Conservation (phyloP, 345 rosid species). For the Theobroma cacao region DNA sequence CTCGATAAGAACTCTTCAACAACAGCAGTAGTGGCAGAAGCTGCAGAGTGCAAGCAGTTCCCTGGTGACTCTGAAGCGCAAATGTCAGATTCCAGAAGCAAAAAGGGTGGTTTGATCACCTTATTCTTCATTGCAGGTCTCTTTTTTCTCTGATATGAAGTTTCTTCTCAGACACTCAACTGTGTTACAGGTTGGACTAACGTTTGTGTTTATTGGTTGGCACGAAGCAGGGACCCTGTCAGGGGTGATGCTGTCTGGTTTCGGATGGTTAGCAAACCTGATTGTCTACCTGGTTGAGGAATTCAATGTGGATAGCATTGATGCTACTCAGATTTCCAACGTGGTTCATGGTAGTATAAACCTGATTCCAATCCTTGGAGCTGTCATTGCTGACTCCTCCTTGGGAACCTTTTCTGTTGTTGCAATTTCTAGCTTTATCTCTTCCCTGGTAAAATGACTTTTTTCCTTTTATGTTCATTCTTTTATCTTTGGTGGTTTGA, state of each 20-base stretch:
- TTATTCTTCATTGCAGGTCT: constrained; percentile 25
- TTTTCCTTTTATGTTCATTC: not conserved
- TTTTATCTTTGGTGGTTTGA: not conserved
- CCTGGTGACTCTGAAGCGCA: not conserved
- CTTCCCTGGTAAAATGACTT: constrained; percentile 18
- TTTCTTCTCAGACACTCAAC: not conserved
- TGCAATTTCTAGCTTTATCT: constrained; percentile 10
- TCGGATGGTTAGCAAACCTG: constrained; percentile 22
- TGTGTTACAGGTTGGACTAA: not conserved
- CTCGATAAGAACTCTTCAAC: not conserved
- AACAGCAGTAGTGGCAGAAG: not conserved
- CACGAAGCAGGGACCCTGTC: constrained; percentile 6
- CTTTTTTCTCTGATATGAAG: not conserved
- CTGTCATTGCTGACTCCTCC: constrained; percentile 25
- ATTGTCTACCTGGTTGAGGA: constrained; percentile 34
- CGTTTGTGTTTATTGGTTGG: not conserved
- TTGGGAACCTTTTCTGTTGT: constrained; percentile 19
- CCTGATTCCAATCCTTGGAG: constrained; percentile 24
- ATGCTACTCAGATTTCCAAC: constrained; percentile 19
- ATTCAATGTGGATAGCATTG: constrained; percentile 23
- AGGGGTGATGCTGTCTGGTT: constrained; percentile 11
- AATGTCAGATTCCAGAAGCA: not conserved
- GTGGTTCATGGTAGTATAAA: constrained; percentile 10
- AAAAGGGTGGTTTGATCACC: constrained; percentile 22
- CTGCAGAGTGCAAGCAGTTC: not conserved